These are phyloP conservation scores for Thermoascus crustaceus DNA, from an alignment of 2,329 filamentous ascomycete species.

Conservation along the genomic window DNA sequence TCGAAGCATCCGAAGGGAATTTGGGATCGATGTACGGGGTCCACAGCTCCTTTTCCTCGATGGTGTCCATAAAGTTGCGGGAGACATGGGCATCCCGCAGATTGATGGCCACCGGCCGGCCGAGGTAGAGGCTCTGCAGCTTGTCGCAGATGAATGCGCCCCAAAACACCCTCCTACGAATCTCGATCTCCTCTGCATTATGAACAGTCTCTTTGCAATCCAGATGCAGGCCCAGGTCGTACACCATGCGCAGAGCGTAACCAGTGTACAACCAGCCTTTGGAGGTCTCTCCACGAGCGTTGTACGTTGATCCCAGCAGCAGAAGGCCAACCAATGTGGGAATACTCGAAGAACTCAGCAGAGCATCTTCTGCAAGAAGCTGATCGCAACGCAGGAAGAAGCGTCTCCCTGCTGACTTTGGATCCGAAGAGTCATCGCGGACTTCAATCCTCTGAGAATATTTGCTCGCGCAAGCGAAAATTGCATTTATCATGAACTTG, in stretches of 20 bases:
- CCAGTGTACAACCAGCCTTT: slow-evolving; percentile 35
- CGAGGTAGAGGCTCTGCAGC: slow-evolving; percentile 48
- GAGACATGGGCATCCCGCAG: slow-evolving; percentile 21
- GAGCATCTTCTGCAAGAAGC: slow-evolving; percentile 27
- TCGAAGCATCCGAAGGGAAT: no score
- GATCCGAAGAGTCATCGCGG: slow-evolving; percentile 25
- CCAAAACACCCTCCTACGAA: slow-evolving; percentile 25
- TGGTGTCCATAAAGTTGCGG: slow-evolving; percentile 22
- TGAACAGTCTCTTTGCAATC: slow-evolving; percentile 20
- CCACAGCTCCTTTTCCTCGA: slow-evolving; percentile 22
- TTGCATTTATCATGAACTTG: slow-evolving; percentile 33
- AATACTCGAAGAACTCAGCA: slow-evolving; percentile 26
- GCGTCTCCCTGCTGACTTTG: slow-evolving; percentile 26
- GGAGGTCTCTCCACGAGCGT: slow-evolving; percentile 15
- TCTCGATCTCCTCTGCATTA: slow-evolving; percentile 19
- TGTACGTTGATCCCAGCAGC: slow-evolving; percentile 18
- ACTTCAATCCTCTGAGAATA: slow-evolving; percentile 33
- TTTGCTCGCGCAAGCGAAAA: slow-evolving; percentile 33
- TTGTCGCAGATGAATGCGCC: slow-evolving; percentile 38
- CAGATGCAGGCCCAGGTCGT: slow-evolving; percentile 34
- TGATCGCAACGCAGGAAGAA: slow-evolving; percentile 34
- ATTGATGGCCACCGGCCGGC: slow-evolving; percentile 37
- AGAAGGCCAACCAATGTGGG: slow-evolving; percentile 31
- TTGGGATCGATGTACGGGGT: slow-evolving; percentile 15
- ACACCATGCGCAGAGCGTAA: slow-evolving; percentile 35